Percentiles rank a stretch among this genome's conserved stretches.
Conservation (phyloP, 805 yeast genomes). For the Sugiyamaella floridensis region DNA sequence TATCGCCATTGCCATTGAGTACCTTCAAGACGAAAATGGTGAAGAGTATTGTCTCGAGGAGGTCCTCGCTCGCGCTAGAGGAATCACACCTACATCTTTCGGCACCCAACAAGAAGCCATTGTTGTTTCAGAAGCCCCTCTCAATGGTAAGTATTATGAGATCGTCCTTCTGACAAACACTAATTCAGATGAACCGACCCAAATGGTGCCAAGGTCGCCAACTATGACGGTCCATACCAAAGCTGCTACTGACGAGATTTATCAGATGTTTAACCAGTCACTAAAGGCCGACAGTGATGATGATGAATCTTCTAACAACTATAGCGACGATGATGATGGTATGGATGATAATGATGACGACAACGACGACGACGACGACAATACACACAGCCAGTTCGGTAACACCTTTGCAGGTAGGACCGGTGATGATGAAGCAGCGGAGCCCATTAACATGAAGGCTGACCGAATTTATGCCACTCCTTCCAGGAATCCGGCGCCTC, state of each 20-base stretch:
- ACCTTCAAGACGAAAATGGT: slow-evolving; percentile 20
- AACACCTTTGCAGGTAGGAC: background rate
- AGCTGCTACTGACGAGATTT: slow-evolving; percentile 66
- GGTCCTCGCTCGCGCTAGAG: slow-evolving; percentile 48
- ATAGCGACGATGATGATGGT: slow-evolving; percentile 21
- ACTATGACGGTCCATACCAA: slow-evolving; percentile 73
- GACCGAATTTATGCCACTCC: slow-evolving; percentile 7
- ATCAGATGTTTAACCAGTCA: slow-evolving; percentile 55
- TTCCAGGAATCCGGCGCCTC: background rate
- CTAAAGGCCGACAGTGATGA: slow-evolving; percentile 13
- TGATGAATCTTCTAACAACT: slow-evolving; percentile 14
- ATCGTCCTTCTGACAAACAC: background rate
- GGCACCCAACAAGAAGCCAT: background rate
- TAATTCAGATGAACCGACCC: slow-evolving; percentile 30
- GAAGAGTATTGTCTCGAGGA: slow-evolving; percentile 62
- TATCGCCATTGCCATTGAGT: slow-evolving; percentile 20
- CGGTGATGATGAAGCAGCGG: slow-evolving; percentile 17
- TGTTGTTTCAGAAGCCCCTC: background rate
- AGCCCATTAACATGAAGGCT: slow-evolving; percentile 13
- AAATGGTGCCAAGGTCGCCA: slow-evolving; percentile 43
- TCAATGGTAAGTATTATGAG: background rate
- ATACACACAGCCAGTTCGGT: slow-evolving; percentile 2
- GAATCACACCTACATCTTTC: slow-evolving; percentile 14
- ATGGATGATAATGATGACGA: slow-evolving; percentile 16
- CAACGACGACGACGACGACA: slow-evolving; percentile 6